Base-by-base conservation (phyloP, 257 asterid genomes). In the Euphrasia confusa region DNA sequence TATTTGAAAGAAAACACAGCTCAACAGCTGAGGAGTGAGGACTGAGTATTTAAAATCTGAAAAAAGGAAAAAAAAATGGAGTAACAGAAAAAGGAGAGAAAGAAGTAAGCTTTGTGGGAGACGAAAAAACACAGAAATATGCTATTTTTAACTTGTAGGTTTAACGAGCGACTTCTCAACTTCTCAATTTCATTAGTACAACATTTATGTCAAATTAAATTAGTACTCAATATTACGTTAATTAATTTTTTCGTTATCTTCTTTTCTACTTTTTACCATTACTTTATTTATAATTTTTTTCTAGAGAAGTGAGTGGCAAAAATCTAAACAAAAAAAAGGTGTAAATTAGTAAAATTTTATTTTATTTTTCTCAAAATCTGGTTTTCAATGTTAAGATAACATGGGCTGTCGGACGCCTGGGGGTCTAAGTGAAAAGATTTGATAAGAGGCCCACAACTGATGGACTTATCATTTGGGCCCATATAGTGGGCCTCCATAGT, bases 341-440 rank as follows among this genome's bases (percentile, higher is more conserved):
- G 24, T 21, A 21, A 21, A 21, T 21, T 21, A 0, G 1, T 21
- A 21, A 21, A 21, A 21, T 21, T 21, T 21, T 21, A 21, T 21
- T 21, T 21, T 21, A 21, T 21, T 21, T 21, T 21, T 21, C 24
- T 21, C 24, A 21, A 21, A 21, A 21, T 21, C 24, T 21, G 24
- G 24, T 21, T 21, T 21, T 42, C 0, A 42, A 42, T 2, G 48
- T 42, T 42, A 21, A 21, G 4, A 30, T 39, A 45, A 45, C 52
- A 45, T 45, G 52, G 52, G 52, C 52, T 45, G 52, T 45, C 52
- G 52, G 52, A n/a, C 52, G 11, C 52, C 52, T 45, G 18, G 52
- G 17, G 18, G 52, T 2, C 17, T 6, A 45, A 28, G 52, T 4
- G 14, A 45, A 10, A 45, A 11, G 13, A 9, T 45, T n/a, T 11